Conservation (phyloP, 495 filamentous ascomycete genomes). For the Penicillium macrosclerotiorum region DNA sequence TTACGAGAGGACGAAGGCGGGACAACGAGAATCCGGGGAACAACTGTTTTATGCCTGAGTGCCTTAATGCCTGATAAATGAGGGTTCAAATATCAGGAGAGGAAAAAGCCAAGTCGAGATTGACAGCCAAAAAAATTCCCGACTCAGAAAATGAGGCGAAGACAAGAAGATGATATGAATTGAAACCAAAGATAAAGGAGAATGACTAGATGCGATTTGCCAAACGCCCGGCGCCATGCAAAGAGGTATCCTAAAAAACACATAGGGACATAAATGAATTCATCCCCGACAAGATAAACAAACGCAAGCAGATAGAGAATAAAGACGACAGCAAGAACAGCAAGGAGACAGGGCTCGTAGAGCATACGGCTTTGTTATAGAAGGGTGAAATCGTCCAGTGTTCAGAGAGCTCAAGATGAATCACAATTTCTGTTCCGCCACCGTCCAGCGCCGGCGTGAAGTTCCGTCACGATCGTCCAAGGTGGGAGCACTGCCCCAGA, state of each 20-base stretch:
- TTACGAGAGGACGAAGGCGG: conserved; percentile 10
- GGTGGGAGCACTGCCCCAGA: conserved; percentile 42
- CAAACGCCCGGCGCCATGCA: conserved; percentile 23
- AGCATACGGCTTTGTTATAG: too few species aligned
- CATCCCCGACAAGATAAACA: conserved; percentile 1
- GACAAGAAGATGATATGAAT: not conserved
- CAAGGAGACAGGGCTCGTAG: too few species aligned
- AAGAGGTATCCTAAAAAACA: conserved; percentile 23
- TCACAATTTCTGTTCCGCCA: conserved; percentile 41
- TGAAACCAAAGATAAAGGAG: too few species aligned
- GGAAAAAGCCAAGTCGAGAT: too few species aligned
- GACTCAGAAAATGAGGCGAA: not conserved
- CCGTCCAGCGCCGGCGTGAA: conserved; percentile 44
- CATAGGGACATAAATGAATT: not conserved
- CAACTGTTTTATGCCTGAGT: conserved; percentile 1
- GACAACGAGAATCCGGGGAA: conserved; percentile 16
- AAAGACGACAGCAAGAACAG: too few species aligned
- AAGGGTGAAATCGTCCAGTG: too few species aligned
- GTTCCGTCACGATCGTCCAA: conserved; percentile 30
- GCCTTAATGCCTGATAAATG: conserved; percentile 12
- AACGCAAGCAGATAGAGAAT: too few species aligned
- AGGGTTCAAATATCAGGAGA: too few species aligned
- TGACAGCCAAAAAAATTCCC: too few species aligned
- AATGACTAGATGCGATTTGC: not conserved
- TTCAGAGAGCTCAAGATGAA: too few species aligned